Conservation (phyloP, 2,329 filamentous ascomycete species). For the Aspergillus ustus region DNA sequence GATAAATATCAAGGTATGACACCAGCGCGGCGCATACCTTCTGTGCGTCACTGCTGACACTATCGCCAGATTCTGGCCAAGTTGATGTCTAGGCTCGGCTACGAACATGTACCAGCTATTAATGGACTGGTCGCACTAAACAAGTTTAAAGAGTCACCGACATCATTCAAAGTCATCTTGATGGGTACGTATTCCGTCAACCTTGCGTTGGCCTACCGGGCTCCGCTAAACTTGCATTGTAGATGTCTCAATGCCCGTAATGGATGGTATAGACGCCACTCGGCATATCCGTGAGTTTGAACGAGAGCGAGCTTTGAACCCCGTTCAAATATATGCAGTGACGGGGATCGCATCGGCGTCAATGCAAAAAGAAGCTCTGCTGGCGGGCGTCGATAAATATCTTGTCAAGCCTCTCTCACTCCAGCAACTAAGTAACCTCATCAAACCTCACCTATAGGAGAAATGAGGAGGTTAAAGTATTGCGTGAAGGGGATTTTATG, state of each 20-base stretch:
- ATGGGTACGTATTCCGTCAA: slow-evolving; percentile 29
- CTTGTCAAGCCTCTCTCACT: slow-evolving; percentile 31
- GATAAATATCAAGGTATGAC: slow-evolving; percentile 41
- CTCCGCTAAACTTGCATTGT: slow-evolving; percentile 7
- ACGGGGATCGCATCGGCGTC: slow-evolving; percentile 33
- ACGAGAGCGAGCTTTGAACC: slow-evolving; percentile 23
- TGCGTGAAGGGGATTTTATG: neutral
- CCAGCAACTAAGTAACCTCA: neutral
- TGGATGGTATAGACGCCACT: slow-evolving; percentile 49
- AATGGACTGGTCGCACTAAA: slow-evolving; percentile 45
- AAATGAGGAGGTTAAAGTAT: too few species aligned
- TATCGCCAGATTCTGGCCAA: slow-evolving; percentile 36
- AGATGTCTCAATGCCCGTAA: slow-evolving; percentile 50
- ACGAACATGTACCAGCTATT: slow-evolving; percentile 39
- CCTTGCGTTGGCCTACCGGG: neutral
- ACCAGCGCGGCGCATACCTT: neutral
- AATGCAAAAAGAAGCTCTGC: slow-evolving; percentile 32
- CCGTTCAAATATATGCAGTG: slow-evolving; percentile 32
- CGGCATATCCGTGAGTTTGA: slow-evolving; percentile 44
- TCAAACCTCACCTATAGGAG: neutral
- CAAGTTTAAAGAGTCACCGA: slow-evolving; percentile 31
- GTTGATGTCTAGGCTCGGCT: slow-evolving; percentile 41
- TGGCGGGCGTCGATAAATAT: slow-evolving; percentile 32
- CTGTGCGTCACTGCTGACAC: neutral
- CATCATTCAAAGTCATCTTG: slow-evolving; percentile 38